Conservation (phyloP, 2,329 filamentous ascomycete genomes). For the Xylariomycetidae sp. region DNA sequence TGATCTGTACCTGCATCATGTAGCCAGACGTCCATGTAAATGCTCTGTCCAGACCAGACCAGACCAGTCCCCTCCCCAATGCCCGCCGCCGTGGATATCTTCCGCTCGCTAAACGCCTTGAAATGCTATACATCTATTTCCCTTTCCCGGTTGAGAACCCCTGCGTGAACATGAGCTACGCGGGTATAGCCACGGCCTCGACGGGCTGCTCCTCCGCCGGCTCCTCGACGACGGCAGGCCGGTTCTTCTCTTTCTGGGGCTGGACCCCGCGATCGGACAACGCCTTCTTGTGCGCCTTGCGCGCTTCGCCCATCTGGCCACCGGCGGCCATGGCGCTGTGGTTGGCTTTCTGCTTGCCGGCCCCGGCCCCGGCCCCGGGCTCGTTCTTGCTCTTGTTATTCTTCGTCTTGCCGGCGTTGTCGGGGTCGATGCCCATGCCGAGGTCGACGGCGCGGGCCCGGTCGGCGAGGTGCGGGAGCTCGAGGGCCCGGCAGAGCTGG, state of each 20-base stretch:
- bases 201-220: constrained; percentile 6
- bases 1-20: too few relatives aligned
- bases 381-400: constrained; percentile 15
- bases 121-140: constrained; percentile 13
- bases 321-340: constrained; percentile 42
- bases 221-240: too few relatives aligned
- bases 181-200: constrained; percentile 13
- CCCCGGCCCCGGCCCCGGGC: too few relatives aligned
- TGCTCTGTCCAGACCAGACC: too few relatives aligned
- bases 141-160: not conserved
- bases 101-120: constrained; percentile 13
- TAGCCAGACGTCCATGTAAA: too few relatives aligned
- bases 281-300: constrained; percentile 21
- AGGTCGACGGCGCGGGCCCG: constrained; percentile 61
- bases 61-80: too few relatives aligned
- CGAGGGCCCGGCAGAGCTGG: constrained; percentile 60
- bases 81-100: too few relatives aligned
- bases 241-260: constrained; percentile 5
- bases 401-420: constrained; percentile 32
- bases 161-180: constrained; percentile 1
- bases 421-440: constrained; percentile 52
- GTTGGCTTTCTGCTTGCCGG: constrained; percentile 26
- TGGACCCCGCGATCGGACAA: constrained; percentile 27
- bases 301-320: constrained; percentile 37
- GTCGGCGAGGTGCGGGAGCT: constrained; percentile 56